A percentile compares a stretch with the other conserved stretches of the same genome.
Conservation (phyloP, 2,329 filamentous ascomycete species). For the Ascochyta koolunga region DNA sequence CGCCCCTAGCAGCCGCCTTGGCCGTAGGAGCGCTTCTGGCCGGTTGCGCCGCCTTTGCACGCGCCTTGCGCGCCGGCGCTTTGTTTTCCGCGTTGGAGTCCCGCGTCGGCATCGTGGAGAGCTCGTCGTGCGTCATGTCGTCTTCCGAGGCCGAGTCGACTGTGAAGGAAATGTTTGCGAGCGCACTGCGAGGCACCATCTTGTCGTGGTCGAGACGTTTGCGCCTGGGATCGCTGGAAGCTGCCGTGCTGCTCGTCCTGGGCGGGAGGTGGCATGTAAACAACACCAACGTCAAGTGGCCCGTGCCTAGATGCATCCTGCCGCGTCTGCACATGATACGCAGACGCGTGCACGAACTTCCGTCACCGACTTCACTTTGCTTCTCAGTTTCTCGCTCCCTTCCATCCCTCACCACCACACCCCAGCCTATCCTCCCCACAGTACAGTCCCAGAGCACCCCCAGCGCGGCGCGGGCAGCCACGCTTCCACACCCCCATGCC, state of each 20-base stretch:
- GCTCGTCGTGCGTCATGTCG: conserved; percentile 46
- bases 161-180: conserved; percentile 47
- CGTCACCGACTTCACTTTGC: neutral
- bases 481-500: too few relatives aligned
- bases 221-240: conserved; percentile 1
- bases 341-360: neutral
- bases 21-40: conserved; percentile 30
- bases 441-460: conserved; percentile 54
- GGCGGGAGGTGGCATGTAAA: conserved; percentile 15
- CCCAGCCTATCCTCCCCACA: conserved; percentile 48
- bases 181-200: conserved; percentile 43
- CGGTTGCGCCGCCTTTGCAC: conserved; percentile 38
- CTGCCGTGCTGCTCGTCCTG: conserved; percentile 8
- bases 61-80: conserved; percentile 42
- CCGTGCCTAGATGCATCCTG: conserved; percentile 6
- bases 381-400: neutral
- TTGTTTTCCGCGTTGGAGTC: conserved; percentile 51
- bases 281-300: conserved; percentile 8
- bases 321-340: neutral
- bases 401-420: too few relatives aligned
- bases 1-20: conserved; percentile 45
- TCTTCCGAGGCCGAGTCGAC: conserved; percentile 51
- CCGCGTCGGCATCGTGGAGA: conserved; percentile 45
- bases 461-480: too few relatives aligned
- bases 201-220: conserved; percentile 2